Base-by-base conservation (phyloP, 768 basidiomycete species). In the Royoungia palumana region DNA sequence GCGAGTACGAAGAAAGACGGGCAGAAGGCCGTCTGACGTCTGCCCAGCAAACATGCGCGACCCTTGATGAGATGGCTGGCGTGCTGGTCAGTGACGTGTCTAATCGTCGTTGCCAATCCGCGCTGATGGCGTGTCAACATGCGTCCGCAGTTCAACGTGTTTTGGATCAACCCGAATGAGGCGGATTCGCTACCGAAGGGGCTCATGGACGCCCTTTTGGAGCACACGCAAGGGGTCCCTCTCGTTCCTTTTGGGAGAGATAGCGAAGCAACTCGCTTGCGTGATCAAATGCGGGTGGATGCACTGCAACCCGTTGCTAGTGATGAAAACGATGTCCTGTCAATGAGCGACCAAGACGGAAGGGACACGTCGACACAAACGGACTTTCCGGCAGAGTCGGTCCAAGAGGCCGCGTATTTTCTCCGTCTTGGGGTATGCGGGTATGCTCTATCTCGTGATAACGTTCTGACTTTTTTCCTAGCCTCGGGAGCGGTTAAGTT, bases 1-100 rank as follows among this genome's bases (percentile, higher is more conserved):
- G 78, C 49, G 88, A 87, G 51, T 92, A 87, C 60, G 83, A 87
- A 60, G 85, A 87, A 49, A 75, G 82, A 44, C 81, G 82, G 5
- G 88, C 87, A 16, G 85, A 87, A 59, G 81, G 78, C 6, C 76
- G 82, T 58, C 76, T 94, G 35, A 72, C 73, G 65, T 79, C 81
- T 32, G 85, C 88, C 19, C 87, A 85, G 63, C 79, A 76, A 36
- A 93, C 91, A 11, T 91, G 90, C 57, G 60, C 67, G 39, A 81
- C 79, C 20, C 72, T 94, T 14, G 91, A 94, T 66, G 89, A 89
- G 63, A 77, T 80, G 60, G 75, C 76, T 11, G 87, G 82, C 37
- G 81, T 81, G 57, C 66, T 77, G 55, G 83, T 69, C 30, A 44
- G 58, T 52, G 42, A 35, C 16, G 30, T 28, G 21, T 37, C 43